These are phyloP conservation scores for Thermoascus crustaceus DNA, from an alignment of 2,329 filamentous ascomycete genomes.

Conservation along the genomic window DNA sequence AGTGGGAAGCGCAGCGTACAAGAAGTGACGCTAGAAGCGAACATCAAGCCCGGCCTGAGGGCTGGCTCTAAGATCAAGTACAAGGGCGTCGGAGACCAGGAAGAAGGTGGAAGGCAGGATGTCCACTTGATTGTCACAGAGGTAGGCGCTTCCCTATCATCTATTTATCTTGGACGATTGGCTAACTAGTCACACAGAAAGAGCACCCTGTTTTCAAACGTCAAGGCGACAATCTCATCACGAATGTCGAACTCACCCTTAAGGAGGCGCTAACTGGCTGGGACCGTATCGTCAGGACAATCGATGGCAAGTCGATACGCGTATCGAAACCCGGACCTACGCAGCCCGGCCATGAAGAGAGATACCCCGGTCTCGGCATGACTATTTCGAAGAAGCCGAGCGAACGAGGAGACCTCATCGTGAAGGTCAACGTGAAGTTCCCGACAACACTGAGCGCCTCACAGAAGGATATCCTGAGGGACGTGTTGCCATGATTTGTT, in stretches of 20 bases:
- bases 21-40: slow-evolving; percentile 86
- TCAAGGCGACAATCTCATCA: slow-evolving; percentile 77
- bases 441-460: slow-evolving; percentile 64
- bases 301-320: slow-evolving; percentile 78
- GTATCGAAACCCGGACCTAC: slow-evolving; percentile 78
- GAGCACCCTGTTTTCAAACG: slow-evolving; percentile 74
- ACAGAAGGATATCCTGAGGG: slow-evolving; percentile 74
- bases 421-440: slow-evolving; percentile 90
- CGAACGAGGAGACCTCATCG: slow-evolving; percentile 76
- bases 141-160: slow-evolving; percentile 49
- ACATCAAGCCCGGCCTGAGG: slow-evolving; percentile 92
- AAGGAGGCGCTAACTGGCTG: slow-evolving; percentile 95
- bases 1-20: slow-evolving; percentile 75
- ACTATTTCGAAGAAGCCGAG: slow-evolving; percentile 82
- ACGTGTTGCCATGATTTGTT: slow-evolving; percentile 53
- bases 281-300: slow-evolving; percentile 83
- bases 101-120: slow-evolving; percentile 92
- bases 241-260: slow-evolving; percentile 70
- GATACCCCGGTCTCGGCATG: slow-evolving; percentile 85
- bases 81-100: slow-evolving; percentile 92
- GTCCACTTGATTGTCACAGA: slow-evolving; percentile 91
- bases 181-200: slow-evolving; percentile 58
- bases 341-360: slow-evolving; percentile 70
- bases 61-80: slow-evolving; percentile 99
- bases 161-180: neutral